Conservation (phyloP, 2,329 filamentous ascomycete species). For the Epichloe scottii region DNA sequence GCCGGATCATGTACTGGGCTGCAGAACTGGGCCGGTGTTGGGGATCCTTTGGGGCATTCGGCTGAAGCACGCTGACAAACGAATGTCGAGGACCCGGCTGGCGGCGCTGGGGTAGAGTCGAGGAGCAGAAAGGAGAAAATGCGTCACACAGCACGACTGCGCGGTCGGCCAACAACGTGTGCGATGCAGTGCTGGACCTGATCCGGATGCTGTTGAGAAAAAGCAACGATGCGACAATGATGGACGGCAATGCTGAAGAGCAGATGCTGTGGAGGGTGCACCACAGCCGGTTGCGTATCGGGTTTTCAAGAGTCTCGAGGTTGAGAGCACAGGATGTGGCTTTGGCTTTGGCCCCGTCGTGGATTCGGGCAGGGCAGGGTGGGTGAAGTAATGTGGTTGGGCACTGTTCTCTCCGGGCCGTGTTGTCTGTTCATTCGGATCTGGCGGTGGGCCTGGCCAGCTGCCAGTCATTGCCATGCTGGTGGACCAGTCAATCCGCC, state of each 20-base stretch:
- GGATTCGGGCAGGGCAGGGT: slow-evolving; percentile 1
- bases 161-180: not conserved
- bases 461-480: no score
- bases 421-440: no score
- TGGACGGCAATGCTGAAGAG: not conserved
- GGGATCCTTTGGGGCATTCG: slow-evolving; percentile 5
- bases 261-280: not conserved
- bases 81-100: not conserved
- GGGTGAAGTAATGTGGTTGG: not conserved
- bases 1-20: slow-evolving; percentile 9
- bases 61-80: slow-evolving; percentile 2
- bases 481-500: no score
- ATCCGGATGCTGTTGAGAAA: not conserved
- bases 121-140: slow-evolving; percentile 3
- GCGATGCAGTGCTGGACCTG: not conserved
- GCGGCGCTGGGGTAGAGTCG: not conserved
- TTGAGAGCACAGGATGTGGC: not conserved
- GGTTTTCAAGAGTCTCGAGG: not conserved
- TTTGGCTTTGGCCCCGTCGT: not conserved
- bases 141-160: slow-evolving; percentile 3
- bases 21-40: slow-evolving; percentile 3
- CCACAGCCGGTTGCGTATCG: not conserved
- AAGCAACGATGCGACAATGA: not conserved
- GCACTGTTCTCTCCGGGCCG: not conserved
- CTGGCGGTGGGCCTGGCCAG: no score